These are phyloP conservation scores for Rosa rugosa DNA, from an alignment of 306 rosid genomes.

Conservation along the genomic window DNA sequence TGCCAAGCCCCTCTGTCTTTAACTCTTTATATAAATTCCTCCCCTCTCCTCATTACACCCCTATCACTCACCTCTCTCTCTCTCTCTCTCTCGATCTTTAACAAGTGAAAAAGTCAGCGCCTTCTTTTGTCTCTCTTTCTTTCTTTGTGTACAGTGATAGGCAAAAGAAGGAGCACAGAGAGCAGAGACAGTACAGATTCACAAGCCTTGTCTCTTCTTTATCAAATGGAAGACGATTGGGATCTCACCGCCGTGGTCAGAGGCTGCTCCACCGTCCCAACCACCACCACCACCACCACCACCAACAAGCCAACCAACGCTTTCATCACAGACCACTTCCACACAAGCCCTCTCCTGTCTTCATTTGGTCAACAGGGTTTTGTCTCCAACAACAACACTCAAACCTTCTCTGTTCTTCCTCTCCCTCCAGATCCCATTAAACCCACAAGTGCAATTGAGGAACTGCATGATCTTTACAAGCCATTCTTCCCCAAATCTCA, in stretches of 20 bases:
- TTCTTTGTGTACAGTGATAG: slow-evolving; percentile 17
- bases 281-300: background rate
- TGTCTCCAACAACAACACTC: slow-evolving; percentile 8
- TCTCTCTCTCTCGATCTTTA: background rate
- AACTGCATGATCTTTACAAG: slow-evolving; percentile 83
- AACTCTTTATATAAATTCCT: slow-evolving; percentile 22
- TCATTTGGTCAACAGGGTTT: slow-evolving; percentile 22
- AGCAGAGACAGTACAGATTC: slow-evolving; percentile 38
- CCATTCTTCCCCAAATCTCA: slow-evolving; percentile 72
- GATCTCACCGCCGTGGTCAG: slow-evolving; percentile 91
- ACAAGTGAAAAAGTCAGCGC: slow-evolving; percentile 57
- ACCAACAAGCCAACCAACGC: slow-evolving; percentile 1
- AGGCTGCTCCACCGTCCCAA: slow-evolving; percentile 55
- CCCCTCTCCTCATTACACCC: slow-evolving; percentile 33
- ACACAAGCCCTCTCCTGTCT: slow-evolving; percentile 14
- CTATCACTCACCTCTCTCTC: slow-evolving; percentile 18
- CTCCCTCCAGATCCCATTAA: slow-evolving; percentile 42
- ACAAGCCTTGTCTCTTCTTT: slow-evolving; percentile 31
- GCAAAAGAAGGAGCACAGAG: background rate
- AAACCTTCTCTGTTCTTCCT: slow-evolving; percentile 42
- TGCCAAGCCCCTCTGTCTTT: slow-evolving; percentile 35
- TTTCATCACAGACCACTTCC: slow-evolving; percentile 12
- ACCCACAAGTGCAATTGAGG: slow-evolving; percentile 41
- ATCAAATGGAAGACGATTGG: slow-evolving; percentile 74
- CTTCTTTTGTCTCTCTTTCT: slow-evolving; percentile 45